Conservation (phyloP, 2,329 filamentous ascomycete genomes). For the Aureobasidium sp. region DNA sequence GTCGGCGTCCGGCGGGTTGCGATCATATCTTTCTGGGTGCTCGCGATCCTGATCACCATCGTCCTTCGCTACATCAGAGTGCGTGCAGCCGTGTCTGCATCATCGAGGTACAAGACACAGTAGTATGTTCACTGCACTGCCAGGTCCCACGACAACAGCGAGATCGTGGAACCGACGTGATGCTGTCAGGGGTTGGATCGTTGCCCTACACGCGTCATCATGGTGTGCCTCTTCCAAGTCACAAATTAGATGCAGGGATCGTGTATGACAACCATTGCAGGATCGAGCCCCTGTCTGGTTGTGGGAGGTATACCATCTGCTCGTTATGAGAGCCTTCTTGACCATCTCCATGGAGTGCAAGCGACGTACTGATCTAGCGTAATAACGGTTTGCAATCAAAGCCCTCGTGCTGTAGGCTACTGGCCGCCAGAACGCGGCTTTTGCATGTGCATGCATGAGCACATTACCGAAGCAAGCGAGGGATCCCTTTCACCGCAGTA, state of each 20-base stretch:
- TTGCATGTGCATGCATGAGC: conserved; percentile 2
- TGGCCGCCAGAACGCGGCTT: background rate
- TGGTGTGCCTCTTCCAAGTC: background rate
- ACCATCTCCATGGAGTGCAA: background rate
- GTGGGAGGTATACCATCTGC: background rate
- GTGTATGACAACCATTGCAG: background rate
- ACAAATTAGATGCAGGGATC: background rate
- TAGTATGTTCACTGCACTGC: background rate
- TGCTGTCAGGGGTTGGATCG: background rate
- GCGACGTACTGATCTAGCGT: background rate
- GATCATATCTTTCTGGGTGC: background rate
- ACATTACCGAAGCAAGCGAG: background rate
- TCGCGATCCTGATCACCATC: background rate
- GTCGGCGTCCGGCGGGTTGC: background rate
- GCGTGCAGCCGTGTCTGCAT: background rate
- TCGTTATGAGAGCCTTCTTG: background rate
- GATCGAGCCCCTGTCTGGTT: background rate
- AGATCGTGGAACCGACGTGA: background rate
- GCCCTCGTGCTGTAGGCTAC: background rate
- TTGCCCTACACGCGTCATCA: background rate
- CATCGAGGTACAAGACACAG: background rate
- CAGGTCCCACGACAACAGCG: background rate
- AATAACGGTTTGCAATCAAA: background rate
- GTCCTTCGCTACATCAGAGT: background rate
- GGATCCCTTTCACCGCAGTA: background rate